phyloP scores from a whole-genome alignment of 2,329 filamentous ascomycete species.

The Penicillium hordei region DNA sequence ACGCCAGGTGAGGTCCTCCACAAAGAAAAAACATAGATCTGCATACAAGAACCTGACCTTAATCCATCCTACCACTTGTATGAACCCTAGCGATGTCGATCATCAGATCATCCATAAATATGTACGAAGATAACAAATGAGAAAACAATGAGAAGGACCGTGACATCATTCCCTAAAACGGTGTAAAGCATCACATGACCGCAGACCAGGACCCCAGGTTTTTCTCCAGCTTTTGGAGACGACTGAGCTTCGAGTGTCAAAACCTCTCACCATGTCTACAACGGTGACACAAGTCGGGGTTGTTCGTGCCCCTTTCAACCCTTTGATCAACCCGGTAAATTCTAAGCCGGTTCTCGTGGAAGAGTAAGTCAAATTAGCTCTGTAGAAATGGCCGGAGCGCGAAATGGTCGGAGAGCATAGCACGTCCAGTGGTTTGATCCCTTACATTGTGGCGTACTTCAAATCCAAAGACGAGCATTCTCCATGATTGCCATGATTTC shows the following conservation, averaged over 20 bases:
- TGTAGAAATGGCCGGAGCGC: background rate
- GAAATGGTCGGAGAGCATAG: background rate
- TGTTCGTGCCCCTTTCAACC: conserved; percentile 44
- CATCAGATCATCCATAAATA: background rate
- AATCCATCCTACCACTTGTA: no score
- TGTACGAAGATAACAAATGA: no score
- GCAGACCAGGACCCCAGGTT: background rate
- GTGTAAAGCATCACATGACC: conserved; percentile 10
- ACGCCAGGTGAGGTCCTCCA: background rate
- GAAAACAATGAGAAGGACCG: background rate
- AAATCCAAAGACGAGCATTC: background rate
- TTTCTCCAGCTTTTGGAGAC: conserved; percentile 1
- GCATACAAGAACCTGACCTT: background rate
- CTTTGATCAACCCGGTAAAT: conserved; percentile 53
- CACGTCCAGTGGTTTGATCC: conserved; percentile 1
- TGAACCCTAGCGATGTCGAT: background rate
- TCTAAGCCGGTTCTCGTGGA: conserved; percentile 52
- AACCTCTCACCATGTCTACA: conserved; percentile 12
- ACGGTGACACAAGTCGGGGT: conserved; percentile 17
- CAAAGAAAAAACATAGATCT: background rate
- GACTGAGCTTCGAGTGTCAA: background rate
- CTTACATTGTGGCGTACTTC: conserved; percentile 3
- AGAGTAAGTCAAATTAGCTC: conserved; percentile 40
- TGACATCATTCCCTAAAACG: conserved; percentile 21
- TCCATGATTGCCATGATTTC: background rate